phyloP scores from a whole-genome alignment of 2,329 filamentous ascomycete genomes.

The Allantophomopsis cytisporea region DNA sequence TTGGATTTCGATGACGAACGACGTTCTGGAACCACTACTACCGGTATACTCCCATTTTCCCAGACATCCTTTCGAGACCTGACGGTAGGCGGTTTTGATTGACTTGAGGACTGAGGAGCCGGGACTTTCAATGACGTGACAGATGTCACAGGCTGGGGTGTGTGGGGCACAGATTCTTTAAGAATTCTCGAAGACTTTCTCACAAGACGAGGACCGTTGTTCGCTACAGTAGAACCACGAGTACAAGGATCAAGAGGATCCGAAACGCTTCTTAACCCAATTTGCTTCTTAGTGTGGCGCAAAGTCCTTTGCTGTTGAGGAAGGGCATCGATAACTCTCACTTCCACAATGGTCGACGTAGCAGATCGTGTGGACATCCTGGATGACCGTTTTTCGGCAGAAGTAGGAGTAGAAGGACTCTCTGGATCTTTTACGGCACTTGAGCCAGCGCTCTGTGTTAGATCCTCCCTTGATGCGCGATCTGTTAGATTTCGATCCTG shows the following conservation, averaged over 20 bases:
- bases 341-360: conserved; percentile 42
- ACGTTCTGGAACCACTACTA: conserved; percentile 47
- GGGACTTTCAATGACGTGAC: no score
- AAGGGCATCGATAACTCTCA: conserved; percentile 37
- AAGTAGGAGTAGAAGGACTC: conserved; percentile 10
- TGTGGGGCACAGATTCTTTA: conserved; percentile 23
- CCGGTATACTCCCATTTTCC: conserved; percentile 46
- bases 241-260: conserved; percentile 13
- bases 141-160: no score
- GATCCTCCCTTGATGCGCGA: conserved; percentile 8
- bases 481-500: conserved; percentile 9
- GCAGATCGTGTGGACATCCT: conserved; percentile 39
- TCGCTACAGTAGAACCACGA: conserved; percentile 19
- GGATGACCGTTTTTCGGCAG: conserved; percentile 33
- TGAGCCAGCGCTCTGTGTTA: conserved; percentile 5
- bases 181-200: conserved; percentile 11
- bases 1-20: conserved; percentile 32
- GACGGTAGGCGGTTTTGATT: conserved; percentile 26
- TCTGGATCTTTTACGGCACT: conserved; percentile 8
- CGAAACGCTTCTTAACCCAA: conserved; percentile 30
- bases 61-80: conserved; percentile 44
- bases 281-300: conserved; percentile 46
- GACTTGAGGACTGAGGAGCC: no score
- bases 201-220: conserved; percentile 8
- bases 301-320: conserved; percentile 37